Evolutionary conservation across 805 yeast species (phyloP), one percentile per base, ranked within the genome.

Genomic region (Pichia kluyveri): DNA sequence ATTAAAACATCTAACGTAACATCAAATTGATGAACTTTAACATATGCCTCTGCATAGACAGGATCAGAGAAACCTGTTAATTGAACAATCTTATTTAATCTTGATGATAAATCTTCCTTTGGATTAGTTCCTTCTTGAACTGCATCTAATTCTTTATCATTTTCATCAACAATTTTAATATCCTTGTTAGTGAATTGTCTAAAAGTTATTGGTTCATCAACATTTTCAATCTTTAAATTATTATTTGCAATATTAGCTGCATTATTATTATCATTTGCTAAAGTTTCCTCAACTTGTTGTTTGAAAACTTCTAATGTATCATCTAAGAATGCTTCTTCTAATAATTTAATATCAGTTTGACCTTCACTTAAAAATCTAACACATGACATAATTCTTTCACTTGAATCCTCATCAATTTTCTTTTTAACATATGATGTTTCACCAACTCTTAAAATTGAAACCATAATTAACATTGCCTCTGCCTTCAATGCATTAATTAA

Each of bases 21-120:
- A 65, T 95, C 98, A 64, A 85, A 93, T 69, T 95, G 98, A 60
- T 90, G 96, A n/a, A 88, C 93, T 56, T 86, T 86, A 56, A 93
- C 87, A 60, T 85, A 87, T 0, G 97, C 99, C 69, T 93, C 99
- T 8, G 96, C 98, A 64, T 93, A 93, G 34, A 93, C 95, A 19
- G 98, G 96, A 65, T 93, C 99, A 0, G 96, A 86, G 67, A 89
- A 93, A 17, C 99, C 99, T n/a, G 99, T 91, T 56, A 93, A 76
- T 63, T 87, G 98, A 44, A 88, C 82, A 59, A 95, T 86, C 66
- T 87, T 89, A 66, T 80, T 84, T 60, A 93, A 76, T 68, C 87
- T 84, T 1, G 96, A 88, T 7, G 86, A 72, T 52, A 82, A 69
- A 43, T 80, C 78, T 58, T 77, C 85, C 52, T 71, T 72, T 54